Evolutionary conservation across 2,329 filamentous ascomycete genomes (phyloP).

Genomic region (Aspergillus sp.): DNA sequence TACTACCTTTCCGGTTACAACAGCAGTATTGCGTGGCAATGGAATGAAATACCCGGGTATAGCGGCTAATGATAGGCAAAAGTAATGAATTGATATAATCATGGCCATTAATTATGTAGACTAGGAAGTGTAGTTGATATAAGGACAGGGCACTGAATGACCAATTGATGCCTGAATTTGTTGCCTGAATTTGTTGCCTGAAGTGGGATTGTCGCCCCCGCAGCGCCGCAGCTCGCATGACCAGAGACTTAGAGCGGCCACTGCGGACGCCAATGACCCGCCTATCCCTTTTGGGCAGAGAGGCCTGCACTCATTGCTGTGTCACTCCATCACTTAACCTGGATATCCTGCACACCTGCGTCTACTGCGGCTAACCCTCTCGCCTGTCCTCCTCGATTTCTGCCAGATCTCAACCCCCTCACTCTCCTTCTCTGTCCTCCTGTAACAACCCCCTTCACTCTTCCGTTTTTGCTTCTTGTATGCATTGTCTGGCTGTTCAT

Average conservation of each 20-base stretch:
- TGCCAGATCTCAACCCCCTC: conserved; percentile 7
- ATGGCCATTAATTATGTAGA: background rate
- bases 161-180: background rate
- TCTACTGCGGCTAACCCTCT: conserved; percentile 8
- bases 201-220: conserved; percentile 29
- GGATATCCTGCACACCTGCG: conserved; percentile 5
- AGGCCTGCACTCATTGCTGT: conserved; percentile 10
- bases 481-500: conserved; percentile 10
- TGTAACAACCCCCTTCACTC: conserved; percentile 7
- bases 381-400: conserved; percentile 2
- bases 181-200: background rate
- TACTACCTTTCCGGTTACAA: background rate
- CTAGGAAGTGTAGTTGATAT: background rate
- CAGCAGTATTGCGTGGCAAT: background rate
- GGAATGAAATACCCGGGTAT: background rate
- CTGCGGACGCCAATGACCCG: conserved; percentile 10
- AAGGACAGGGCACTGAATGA: background rate
- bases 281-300: conserved; percentile 24
- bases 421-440: conserved; percentile 11
- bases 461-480: conserved; percentile 9
- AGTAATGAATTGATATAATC: background rate
- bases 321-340: conserved; percentile 2
- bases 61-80: background rate
- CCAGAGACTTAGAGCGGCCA: conserved; percentile 12
- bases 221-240: conserved; percentile 42